Conservation (phyloP, 768 basidiomycete genomes). For the Galerina marginata region DNA sequence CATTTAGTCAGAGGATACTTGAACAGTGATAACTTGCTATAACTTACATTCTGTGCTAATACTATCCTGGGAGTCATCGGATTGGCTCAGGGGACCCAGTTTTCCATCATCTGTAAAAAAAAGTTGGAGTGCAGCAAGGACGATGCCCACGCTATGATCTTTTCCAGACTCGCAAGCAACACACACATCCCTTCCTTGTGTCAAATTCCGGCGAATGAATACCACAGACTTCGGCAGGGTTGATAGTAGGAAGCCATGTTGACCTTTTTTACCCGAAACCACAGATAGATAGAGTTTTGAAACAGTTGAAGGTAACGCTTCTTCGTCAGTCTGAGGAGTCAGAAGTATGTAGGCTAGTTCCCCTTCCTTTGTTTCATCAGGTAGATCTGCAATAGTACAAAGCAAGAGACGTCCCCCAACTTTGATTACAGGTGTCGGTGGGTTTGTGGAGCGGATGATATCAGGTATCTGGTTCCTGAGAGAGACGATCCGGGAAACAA, state of each 20-base stretch:
- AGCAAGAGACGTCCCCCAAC: constrained; percentile 49
- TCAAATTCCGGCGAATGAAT: constrained; percentile 51
- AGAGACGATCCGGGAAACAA: constrained; percentile 43
- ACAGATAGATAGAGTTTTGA: constrained; percentile 14
- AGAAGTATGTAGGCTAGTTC: constrained; percentile 19
- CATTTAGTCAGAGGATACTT: background rate
- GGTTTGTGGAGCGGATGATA: background rate
- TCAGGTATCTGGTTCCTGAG: background rate
- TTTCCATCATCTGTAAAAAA: constrained; percentile 64
- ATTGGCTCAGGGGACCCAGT: constrained; percentile 13
- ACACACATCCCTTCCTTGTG: constrained; percentile 42
- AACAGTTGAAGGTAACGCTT: background rate
- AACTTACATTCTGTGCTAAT: background rate
- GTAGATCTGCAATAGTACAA: constrained; percentile 35
- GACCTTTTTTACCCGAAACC: constrained; percentile 57
- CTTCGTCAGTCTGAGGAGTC: constrained; percentile 3
- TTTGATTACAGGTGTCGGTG: constrained; percentile 36
- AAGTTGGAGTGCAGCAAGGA: constrained; percentile 57
- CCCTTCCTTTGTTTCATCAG: constrained; percentile 13
- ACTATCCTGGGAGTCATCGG: background rate
- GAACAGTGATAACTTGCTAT: background rate
- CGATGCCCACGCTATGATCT: constrained; percentile 69
- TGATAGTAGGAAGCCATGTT: constrained; percentile 44
- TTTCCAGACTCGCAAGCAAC: constrained; percentile 62
- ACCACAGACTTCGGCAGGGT: constrained; percentile 51